A percentile compares a stretch with the other conserved stretches of the same genome.
These are phyloP conservation scores for Begonia peltatifolia DNA, from an alignment of 306 rosid genomes.

Conservation along the genomic window DNA sequence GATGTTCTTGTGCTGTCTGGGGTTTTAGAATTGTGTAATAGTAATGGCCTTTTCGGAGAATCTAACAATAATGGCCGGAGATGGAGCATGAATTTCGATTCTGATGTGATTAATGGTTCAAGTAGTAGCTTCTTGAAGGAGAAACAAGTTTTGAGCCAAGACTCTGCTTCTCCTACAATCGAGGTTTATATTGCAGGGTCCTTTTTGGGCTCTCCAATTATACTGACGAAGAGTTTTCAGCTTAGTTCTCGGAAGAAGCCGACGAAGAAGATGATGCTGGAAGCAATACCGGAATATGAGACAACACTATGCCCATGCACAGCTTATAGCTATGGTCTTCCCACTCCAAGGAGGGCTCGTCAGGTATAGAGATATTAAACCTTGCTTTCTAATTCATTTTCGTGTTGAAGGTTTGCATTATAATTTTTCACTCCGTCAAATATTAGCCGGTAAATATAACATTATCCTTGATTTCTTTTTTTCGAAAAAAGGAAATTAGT, in stretches of 20 bases:
- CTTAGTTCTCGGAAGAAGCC: too few species aligned
- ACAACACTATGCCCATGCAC: slow-evolving; percentile 15
- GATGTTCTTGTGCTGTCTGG: slow-evolving; percentile 50
- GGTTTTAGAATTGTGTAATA: slow-evolving; percentile 37
- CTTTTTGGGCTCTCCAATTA: slow-evolving; percentile 51
- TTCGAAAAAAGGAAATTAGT: too few species aligned
- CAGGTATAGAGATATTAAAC: too few species aligned
- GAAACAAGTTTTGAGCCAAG: slow-evolving; percentile 28
- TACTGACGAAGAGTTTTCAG: slow-evolving; percentile 12
- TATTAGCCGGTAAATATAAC: too few species aligned
- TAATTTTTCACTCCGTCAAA: too few species aligned
- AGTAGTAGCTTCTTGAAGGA: slow-evolving; percentile 35
- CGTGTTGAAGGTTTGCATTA: too few species aligned
- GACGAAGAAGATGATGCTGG: slow-evolving; percentile 42
- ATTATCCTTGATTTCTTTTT: too few species aligned
- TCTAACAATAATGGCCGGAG: too few species aligned
- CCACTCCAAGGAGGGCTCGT: slow-evolving; percentile 6
- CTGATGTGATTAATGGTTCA: slow-evolving; percentile 10
- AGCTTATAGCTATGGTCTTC: not conserved
- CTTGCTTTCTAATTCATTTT: too few species aligned
- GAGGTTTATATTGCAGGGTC: slow-evolving; percentile 83
- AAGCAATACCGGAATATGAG: slow-evolving; percentile 31
- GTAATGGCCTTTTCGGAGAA: too few species aligned
- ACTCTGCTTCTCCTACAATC: slow-evolving; percentile 32
- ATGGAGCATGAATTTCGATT: too few species aligned